These are phyloP conservation scores for Populus nigra DNA, from an alignment of 345 rosid species.

Conservation along the genomic window DNA sequence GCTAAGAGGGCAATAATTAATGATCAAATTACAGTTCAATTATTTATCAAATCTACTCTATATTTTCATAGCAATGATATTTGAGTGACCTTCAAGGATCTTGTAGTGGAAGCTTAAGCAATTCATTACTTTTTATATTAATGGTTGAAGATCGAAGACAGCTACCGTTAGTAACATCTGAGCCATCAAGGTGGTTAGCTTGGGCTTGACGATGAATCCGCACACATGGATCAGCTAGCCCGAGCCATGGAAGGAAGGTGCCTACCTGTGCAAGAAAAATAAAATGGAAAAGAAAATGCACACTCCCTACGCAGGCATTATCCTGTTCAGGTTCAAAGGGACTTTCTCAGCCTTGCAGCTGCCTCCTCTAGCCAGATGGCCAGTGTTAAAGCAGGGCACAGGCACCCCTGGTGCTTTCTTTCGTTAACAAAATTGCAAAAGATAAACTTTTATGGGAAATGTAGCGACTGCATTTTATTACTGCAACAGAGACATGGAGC, in stretches of 20 bases:
- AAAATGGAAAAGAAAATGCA: conserved; percentile 51
- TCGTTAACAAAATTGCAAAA: conserved; percentile 44
- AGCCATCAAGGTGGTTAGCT: conserved; percentile 9
- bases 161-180: background rate
- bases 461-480: conserved; percentile 35
- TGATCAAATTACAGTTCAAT: background rate
- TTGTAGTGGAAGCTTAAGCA: background rate
- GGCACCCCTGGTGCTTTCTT: conserved; percentile 98
- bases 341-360: conserved; percentile 96
- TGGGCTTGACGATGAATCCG: conserved; percentile 9
- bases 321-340: conserved; percentile 99
- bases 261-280: conserved; percentile 45
- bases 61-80: background rate
- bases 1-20: background rate
- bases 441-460: background rate
- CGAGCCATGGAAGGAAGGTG: conserved; percentile 33
- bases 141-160: background rate
- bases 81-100: background rate
- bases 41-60: background rate
- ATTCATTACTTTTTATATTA: background rate
- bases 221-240: conserved; percentile 28
- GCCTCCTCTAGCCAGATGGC: conserved; percentile 25
- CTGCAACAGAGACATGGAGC: conserved; percentile 15
- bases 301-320: conserved; percentile 99
- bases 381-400: conserved; percentile 45